phyloP scores from a whole-genome alignment of 179 eudicot genomes.

The Beta macrorhiza region DNA sequence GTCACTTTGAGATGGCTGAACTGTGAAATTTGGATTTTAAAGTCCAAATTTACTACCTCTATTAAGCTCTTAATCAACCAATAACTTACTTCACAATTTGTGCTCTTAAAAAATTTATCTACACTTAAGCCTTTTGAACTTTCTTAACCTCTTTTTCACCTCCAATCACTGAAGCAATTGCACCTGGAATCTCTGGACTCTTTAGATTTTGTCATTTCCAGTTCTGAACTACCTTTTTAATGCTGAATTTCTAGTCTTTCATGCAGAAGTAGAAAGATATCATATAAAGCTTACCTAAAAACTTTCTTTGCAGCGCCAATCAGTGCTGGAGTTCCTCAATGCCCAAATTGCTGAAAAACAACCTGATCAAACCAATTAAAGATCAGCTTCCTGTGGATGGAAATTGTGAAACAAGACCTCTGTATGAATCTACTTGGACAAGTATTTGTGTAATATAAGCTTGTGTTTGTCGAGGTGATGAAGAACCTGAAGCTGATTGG shows the following conservation, averaged over 20 bases:
- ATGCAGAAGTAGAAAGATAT: not conserved
- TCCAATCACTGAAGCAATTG: not conserved
- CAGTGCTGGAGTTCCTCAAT: slow-evolving; percentile 79
- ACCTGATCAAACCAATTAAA: slow-evolving; percentile 30
- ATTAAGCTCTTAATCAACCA: not conserved
- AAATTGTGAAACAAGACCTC: not conserved
- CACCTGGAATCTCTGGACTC: not conserved
- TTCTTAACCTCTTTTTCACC: not conserved
- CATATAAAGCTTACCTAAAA: slow-evolving; percentile 11
- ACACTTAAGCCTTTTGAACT: not conserved
- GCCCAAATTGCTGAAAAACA: slow-evolving; percentile 56
- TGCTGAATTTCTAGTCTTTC: not conserved
- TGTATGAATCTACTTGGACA: slow-evolving; percentile 5
- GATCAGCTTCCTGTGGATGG: not conserved
- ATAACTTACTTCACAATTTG: slow-evolving; percentile 1
- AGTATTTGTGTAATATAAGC: slow-evolving; percentile 32
- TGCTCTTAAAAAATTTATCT: not conserved
- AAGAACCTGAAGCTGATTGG: not conserved
- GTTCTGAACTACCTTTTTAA: not conserved
- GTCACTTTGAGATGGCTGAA: not conserved
- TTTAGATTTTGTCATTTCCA: not conserved
- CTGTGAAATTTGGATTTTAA: not conserved
- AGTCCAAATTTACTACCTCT: not conserved
- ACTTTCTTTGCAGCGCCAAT: slow-evolving; percentile 59
- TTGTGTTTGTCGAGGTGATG: slow-evolving; percentile 18